phyloP scores from a whole-genome alignment of 2,329 filamentous ascomycete species.

The Alternaria longipes region DNA sequence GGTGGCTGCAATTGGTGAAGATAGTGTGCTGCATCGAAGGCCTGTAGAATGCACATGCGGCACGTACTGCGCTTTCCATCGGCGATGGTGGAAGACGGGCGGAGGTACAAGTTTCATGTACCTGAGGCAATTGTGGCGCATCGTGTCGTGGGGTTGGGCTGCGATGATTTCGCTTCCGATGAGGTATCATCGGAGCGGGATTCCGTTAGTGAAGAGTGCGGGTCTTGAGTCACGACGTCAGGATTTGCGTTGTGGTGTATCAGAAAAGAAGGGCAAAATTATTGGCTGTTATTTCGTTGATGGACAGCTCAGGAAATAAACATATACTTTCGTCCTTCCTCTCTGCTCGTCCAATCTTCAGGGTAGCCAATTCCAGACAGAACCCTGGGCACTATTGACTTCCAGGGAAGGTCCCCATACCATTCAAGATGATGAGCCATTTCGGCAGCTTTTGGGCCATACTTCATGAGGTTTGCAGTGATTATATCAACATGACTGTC shows the following conservation, averaged over 20 bases:
- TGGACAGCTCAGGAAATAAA: too few relatives aligned
- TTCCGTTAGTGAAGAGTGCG: neutral
- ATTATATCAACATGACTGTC: accelerated
- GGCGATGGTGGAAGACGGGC: neutral
- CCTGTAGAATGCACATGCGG: neutral
- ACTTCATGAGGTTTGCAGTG: too few relatives aligned
- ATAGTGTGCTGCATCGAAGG: neutral
- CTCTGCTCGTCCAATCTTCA: too few relatives aligned
- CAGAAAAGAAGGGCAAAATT: neutral
- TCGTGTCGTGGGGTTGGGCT: neutral
- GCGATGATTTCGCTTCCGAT: neutral
- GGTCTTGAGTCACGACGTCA: neutral
- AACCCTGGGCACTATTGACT: too few relatives aligned
- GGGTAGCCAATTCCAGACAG: too few relatives aligned
- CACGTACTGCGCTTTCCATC: neutral
- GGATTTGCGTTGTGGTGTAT: neutral
- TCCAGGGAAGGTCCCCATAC: too few relatives aligned
- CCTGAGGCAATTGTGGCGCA: neutral
- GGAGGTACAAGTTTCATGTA: neutral
- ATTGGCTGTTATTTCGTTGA: neutral
- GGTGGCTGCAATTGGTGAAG: neutral
- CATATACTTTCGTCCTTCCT: too few relatives aligned
- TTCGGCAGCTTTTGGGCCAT: too few relatives aligned
- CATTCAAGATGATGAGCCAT: too few relatives aligned
- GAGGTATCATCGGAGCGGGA: neutral